phyloP scores from a whole-genome alignment of 805 yeast genomes.

The Clavispora carvajalis region DNA sequence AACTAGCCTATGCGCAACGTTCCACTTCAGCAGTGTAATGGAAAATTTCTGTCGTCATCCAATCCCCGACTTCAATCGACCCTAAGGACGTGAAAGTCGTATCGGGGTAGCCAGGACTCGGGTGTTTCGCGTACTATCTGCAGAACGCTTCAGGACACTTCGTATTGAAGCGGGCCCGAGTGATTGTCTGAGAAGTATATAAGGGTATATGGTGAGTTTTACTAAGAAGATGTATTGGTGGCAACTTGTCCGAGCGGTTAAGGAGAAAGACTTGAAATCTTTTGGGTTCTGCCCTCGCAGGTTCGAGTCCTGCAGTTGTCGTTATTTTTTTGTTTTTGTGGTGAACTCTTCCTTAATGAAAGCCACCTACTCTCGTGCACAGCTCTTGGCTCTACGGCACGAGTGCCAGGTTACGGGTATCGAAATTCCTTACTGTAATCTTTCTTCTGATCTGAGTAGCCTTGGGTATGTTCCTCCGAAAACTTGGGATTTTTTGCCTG shows the following conservation, averaged over 20 bases:
- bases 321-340: slow-evolving; percentile 8
- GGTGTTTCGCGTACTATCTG: too few relatives aligned
- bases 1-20: too few relatives aligned
- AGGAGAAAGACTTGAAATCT: slow-evolving; percentile 19
- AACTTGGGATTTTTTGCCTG: background rate
- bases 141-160: too few relatives aligned
- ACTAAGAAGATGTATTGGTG: background rate
- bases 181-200: too few relatives aligned
- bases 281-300: slow-evolving; percentile 18
- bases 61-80: too few relatives aligned
- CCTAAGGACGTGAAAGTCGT: too few relatives aligned
- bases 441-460: background rate
- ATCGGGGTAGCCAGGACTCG: too few relatives aligned
- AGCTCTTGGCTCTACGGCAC: slow-evolving; percentile 10
- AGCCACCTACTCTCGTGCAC: slow-evolving; percentile 4
- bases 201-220: background rate
- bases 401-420: slow-evolving; percentile 6
- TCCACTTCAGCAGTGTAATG: too few relatives aligned
- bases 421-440: background rate
- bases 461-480: background rate
- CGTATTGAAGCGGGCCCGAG: too few relatives aligned
- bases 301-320: slow-evolving; percentile 18
- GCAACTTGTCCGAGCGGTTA: slow-evolving; percentile 20
- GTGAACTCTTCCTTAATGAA: slow-evolving; percentile 6
- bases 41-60: too few relatives aligned